These are phyloP conservation scores for Leucosporidium yakuticum DNA, from an alignment of 768 basidiomycete species.

Conservation along the genomic window DNA sequence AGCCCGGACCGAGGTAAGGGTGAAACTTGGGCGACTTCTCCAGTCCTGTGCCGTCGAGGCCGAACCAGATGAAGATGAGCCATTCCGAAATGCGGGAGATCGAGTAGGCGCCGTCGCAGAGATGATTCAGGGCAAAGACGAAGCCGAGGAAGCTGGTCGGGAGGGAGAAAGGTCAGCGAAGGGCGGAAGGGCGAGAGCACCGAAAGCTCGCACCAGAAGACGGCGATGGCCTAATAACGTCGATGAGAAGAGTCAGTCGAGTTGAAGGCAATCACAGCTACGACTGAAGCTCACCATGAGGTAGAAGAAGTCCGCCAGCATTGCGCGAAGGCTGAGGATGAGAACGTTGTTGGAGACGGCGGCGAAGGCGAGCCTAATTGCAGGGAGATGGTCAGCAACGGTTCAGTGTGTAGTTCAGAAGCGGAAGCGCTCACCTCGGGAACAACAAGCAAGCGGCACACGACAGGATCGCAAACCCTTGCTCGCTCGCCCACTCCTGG, in stretches of 20 bases:
- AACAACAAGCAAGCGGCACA: conserved; percentile 30
- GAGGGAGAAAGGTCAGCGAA: background rate
- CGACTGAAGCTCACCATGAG: conserved; percentile 12
- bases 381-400: background rate
- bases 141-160: conserved; percentile 30
- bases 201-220: conserved; percentile 55
- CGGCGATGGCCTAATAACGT: conserved; percentile 48
- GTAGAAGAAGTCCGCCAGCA: conserved; percentile 76
- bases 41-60: conserved; percentile 89
- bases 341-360: conserved; percentile 61
- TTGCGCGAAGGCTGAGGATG: conserved; percentile 59
- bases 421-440: conserved; percentile 73
- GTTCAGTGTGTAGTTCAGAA: too few relatives aligned
- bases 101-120: conserved; percentile 32
- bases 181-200: background rate
- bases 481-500: conserved; percentile 19
- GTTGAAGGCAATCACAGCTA: background rate
- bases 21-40: conserved; percentile 69
- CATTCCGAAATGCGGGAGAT: conserved; percentile 27
- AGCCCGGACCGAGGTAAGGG: conserved; percentile 77
- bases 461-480: conserved; percentile 24
- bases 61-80: conserved; percentile 57
- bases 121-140: conserved; percentile 34
- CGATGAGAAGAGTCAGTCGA: background rate
- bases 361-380: conserved; percentile 75